Percentiles rank a stretch among this genome's conserved stretches.
phyloP scores from a whole-genome alignment of 2,329 filamentous ascomycete genomes.

The Talaromyces sp. region DNA sequence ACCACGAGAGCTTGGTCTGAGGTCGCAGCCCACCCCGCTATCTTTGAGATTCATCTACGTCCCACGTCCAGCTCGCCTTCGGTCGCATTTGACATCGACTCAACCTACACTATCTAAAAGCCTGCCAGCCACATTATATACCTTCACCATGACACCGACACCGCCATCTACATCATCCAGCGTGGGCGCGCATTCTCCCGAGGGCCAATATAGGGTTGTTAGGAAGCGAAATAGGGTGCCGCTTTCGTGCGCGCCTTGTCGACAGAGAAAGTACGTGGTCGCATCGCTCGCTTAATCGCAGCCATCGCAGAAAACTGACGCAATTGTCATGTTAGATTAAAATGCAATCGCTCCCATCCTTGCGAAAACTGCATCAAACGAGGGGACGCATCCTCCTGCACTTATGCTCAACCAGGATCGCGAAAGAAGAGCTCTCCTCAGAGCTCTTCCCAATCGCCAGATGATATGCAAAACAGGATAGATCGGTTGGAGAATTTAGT shows the following conservation, averaged over 20 bases:
- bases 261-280: slow-evolving; percentile 77
- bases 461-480: slow-evolving; percentile 98
- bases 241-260: slow-evolving; percentile 84
- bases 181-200: slow-evolving; percentile 71
- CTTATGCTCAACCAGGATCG: slow-evolving; percentile 67
- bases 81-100: background rate
- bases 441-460: slow-evolving; percentile 62
- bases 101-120: background rate
- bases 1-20: background rate
- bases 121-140: background rate
- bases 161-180: slow-evolving; percentile 62
- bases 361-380: slow-evolving; percentile 95
- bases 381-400: slow-evolving; percentile 74
- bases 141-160: slow-evolving; percentile 38
- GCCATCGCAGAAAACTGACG: slow-evolving; percentile 19
- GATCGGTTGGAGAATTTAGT: slow-evolving; percentile 91
- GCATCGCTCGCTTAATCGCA: background rate
- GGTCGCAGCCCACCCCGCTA: slow-evolving; percentile 3
- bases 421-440: slow-evolving; percentile 67
- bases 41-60: background rate
- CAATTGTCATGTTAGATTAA: slow-evolving; percentile 54
- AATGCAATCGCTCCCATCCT: slow-evolving; percentile 87
- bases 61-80: background rate
- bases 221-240: slow-evolving; percentile 90
- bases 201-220: slow-evolving; percentile 81